Base-by-base conservation (phyloP, 352 stramenopile genomes). In the Pythium apleroticum region DNA sequence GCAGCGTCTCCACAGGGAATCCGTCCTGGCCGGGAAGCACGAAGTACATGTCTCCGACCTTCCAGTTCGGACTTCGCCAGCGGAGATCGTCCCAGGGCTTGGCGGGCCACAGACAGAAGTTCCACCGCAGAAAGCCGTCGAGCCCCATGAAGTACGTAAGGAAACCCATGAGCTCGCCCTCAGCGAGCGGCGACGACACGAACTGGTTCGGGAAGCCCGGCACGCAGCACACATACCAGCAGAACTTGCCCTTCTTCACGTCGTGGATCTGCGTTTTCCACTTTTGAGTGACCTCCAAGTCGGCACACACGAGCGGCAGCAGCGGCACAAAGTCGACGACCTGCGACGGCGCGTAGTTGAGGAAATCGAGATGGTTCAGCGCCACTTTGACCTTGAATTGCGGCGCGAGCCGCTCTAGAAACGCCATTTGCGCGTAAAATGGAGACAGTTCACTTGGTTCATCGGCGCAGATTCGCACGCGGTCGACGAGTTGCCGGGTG, bases 41-140 rank as follows among this genome's bases (percentile, higher is more conserved):
- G 64, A 93, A 93, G 65, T 93, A 93, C 84, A 93, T 93, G 52
- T 93, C 84, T 4, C 84, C 84, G 0, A 91, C 84, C 43, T 86
- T 84, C 84, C 84, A 93, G 33, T 71, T 74, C 4, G 80, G 72
- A 14, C 77, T 72, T 19, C 84, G 76, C 84, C 84, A 93, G 22
- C 72, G 70, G 57, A 93, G 75, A 61, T 76, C 74, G 11, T 79
- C 64, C 84, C 84, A 91, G 2, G 82, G 84, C 52, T 66, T 60
- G 1, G 66, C 60, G 0, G 84, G 84, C 84, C 84, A 93, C 11
- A 93, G 65, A 22, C 84, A 90, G 68, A 85, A 93, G 52, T 93
- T 91, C 84, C 84, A 93, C n/a, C 84, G 82, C 52, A 93, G 54
- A 43, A 93, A 93, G 22, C 84, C 84, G 60, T 93, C 82, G 49